These are phyloP conservation scores for Astragalus membranaceus DNA, from an alignment of 306 rosid species.

Conservation along the genomic window DNA sequence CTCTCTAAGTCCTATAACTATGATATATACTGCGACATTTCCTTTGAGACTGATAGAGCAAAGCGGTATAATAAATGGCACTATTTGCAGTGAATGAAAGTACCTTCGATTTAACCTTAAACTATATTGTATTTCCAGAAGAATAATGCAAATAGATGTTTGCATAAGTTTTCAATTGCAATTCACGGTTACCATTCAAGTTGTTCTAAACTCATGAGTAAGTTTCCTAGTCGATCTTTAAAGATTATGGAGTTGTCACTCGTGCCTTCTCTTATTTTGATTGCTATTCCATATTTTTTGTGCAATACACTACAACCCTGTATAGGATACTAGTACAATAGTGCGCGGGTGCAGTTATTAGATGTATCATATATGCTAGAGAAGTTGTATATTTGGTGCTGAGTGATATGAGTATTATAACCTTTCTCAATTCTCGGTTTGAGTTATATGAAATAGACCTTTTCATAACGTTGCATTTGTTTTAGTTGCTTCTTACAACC, in stretches of 20 bases:
- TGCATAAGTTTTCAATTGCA: too few relatives aligned
- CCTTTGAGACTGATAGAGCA: neutral
- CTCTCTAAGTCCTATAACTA: neutral
- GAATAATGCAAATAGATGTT: too few relatives aligned
- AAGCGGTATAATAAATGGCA: neutral
- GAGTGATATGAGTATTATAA: conserved; percentile 18
- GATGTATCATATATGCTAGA: conserved; percentile 17
- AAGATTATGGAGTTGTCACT: too few relatives aligned
- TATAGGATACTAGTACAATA: conserved; percentile 22
- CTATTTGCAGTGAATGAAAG: neutral
- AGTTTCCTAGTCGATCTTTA: too few relatives aligned
- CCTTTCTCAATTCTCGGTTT: neutral
- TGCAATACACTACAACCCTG: conserved; percentile 20
- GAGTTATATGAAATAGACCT: neutral
- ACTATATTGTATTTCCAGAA: too few relatives aligned
- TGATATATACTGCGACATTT: neutral
- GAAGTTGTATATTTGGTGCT: conserved; percentile 7
- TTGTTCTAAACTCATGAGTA: too few relatives aligned
- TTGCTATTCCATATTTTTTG: neutral
- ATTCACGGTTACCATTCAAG: too few relatives aligned
- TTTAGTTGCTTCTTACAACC: neutral
- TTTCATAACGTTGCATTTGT: neutral
- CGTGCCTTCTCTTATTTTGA: conserved; percentile 73
- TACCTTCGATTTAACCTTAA: neutral
- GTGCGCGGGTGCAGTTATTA: conserved; percentile 6